Percentiles rank a stretch among this genome's conserved stretches.
Conservation (phyloP, 768 basidiomycete species). For the Sporobolomyces phaffii region DNA sequence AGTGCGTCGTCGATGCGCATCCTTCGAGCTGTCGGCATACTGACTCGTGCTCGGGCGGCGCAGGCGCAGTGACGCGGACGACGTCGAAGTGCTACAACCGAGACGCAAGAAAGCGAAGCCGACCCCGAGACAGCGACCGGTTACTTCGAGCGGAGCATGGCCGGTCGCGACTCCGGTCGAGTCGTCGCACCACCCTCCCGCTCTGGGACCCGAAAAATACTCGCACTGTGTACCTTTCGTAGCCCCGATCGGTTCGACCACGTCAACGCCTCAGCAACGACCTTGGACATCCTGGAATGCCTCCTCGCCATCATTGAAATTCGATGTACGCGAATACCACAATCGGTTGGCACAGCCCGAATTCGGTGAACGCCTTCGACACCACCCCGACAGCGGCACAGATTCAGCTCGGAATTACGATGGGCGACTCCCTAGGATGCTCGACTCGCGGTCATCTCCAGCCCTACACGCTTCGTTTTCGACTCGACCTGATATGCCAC, state of each 20-base stretch:
- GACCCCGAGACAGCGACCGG: neutral
- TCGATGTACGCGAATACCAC: too few relatives aligned
- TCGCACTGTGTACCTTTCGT: neutral
- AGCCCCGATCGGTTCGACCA: neutral
- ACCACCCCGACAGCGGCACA: neutral
- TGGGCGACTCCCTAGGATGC: neutral
- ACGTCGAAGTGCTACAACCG: neutral
- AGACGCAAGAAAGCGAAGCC: neutral
- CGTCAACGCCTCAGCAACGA: slow-evolving; percentile 1
- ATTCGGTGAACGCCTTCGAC: neutral
- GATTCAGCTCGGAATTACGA: neutral
- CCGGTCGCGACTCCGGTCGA: neutral
- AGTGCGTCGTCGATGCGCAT: neutral
- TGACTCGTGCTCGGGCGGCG: neutral
- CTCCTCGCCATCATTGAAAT: neutral
- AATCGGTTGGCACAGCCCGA: too few relatives aligned
- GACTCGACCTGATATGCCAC: neutral
- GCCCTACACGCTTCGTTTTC: neutral
- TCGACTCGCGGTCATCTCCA: neutral
- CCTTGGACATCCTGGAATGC: slow-evolving; percentile 12
- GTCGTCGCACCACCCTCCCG: neutral
- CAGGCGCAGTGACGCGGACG: neutral
- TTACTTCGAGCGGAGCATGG: neutral
- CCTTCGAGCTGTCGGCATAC: neutral
- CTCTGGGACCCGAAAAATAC: neutral